Conservation (phyloP, 1,284 basidiomycete species). For the Leccinum brunneo-olivaceum region DNA sequence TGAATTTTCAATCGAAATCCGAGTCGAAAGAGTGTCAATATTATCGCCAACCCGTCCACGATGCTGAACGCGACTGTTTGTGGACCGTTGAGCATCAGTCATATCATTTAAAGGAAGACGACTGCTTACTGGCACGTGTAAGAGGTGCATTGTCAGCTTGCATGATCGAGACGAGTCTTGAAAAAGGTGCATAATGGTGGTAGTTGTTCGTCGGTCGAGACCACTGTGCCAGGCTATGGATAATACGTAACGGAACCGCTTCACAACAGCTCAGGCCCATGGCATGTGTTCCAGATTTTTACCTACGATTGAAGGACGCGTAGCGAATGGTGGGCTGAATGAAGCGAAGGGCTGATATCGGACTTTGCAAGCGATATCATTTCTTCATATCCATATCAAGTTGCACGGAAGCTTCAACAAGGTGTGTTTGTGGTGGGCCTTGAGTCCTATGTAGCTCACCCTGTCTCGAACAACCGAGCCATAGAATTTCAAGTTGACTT, state of each 20-base stretch:
- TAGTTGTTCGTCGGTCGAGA: no score
- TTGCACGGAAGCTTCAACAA: no score
- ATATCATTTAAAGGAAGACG: not conserved
- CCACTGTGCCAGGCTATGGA: no score
- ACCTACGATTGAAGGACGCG: not conserved
- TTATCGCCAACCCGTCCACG: conserved; percentile 1
- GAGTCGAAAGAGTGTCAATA: conserved; percentile 17
- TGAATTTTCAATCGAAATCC: conserved; percentile 13
- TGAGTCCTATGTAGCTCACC: no score
- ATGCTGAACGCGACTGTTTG: conserved; percentile 9
- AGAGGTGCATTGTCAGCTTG: not conserved
- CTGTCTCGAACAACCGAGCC: no score
- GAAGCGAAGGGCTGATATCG: no score
- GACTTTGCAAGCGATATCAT: not conserved
- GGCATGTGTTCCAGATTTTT: not conserved
- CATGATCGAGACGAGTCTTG: no score
- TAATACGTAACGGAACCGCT: not conserved
- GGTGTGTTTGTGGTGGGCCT: no score
- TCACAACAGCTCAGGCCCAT: not conserved
- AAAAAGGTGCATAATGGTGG: no score
- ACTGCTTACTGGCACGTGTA: not conserved
- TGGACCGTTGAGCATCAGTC: not conserved
- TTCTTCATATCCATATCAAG: no score
- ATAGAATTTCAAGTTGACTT: no score
- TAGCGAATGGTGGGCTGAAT: no score